Percentiles rank a stretch among this genome's conserved stretches.
Evolutionary conservation across 139 green algal genomes (phyloP).

Genomic region (Auxenochlorella protothecoides): DNA sequence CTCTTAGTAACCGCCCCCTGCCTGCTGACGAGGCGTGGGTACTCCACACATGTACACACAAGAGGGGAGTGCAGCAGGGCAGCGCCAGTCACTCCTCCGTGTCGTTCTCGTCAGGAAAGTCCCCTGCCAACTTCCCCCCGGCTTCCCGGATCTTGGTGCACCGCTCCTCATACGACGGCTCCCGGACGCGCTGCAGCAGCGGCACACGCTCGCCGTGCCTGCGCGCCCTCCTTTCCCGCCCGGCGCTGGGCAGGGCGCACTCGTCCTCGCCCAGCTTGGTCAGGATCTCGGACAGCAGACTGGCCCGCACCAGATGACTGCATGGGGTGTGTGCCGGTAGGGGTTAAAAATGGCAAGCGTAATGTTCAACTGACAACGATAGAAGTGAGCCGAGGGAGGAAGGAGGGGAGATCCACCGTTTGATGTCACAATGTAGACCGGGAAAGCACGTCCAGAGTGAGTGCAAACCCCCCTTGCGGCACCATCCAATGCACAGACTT

Average conservation of each 20-base stretch:
- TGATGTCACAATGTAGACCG: neutral
- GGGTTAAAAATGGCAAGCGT: neutral
- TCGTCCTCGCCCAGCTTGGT: neutral
- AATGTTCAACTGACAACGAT: too few relatives aligned
- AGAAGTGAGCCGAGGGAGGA: neutral
- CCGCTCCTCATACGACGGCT: slow-evolving; percentile 49
- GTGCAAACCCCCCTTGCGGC: neutral
- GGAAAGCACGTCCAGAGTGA: neutral
- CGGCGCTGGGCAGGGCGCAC: too few relatives aligned
- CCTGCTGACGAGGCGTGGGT: too few relatives aligned
- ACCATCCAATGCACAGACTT: too few relatives aligned
- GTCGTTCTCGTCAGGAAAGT: too few relatives aligned
- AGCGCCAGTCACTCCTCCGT: too few relatives aligned
- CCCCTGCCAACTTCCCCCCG: too few relatives aligned
- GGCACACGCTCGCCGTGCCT: slow-evolving; percentile 24
- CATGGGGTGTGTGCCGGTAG: neutral
- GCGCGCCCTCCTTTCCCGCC: neutral
- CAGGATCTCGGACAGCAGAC: slow-evolving; percentile 3
- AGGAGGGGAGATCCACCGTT: neutral
- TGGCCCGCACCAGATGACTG: slow-evolving; percentile 14
- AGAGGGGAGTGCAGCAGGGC: too few relatives aligned
- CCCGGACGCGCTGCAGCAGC: slow-evolving; percentile 33
- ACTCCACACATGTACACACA: too few relatives aligned
- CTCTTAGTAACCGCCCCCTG: too few relatives aligned
- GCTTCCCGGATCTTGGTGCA: too few relatives aligned